Conservation (phyloP, 495 filamentous ascomycete species). For the Annulohypoxylon moriforme region DNA sequence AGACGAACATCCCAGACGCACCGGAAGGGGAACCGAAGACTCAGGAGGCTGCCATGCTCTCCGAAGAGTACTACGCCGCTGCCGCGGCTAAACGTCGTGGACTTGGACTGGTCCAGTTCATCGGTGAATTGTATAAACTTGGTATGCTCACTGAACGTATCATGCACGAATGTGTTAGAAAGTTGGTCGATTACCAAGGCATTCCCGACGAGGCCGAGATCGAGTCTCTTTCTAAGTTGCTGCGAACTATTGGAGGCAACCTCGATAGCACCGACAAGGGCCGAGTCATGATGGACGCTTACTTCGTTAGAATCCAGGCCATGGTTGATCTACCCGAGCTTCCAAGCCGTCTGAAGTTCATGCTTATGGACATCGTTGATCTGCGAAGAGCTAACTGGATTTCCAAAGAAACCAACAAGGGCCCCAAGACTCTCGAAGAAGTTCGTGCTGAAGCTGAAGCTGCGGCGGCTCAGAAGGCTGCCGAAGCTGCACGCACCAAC, state of each 20-base stretch:
- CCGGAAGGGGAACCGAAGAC: conserved; percentile 65
- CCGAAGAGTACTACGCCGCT: conserved; percentile 96
- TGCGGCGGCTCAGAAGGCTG: conserved; percentile 73
- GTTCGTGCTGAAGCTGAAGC: conserved; percentile 86
- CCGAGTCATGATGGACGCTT: conserved; percentile 85
- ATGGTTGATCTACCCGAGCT: conserved; percentile 82
- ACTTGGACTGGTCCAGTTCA: conserved; percentile 98
- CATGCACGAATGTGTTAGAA: conserved; percentile 99
- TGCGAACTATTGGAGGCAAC: conserved; percentile 89
- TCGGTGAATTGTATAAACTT: conserved; percentile 98
- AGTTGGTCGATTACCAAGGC: conserved; percentile 94
- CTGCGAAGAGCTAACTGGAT: conserved; percentile 78
- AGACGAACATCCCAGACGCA: conserved; percentile 84
- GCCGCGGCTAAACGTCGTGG: conserved; percentile 97
- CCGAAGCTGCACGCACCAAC: conserved; percentile 68
- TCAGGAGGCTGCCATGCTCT: conserved; percentile 83
- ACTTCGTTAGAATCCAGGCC: conserved; percentile 85
- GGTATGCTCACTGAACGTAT: conserved; percentile 98
- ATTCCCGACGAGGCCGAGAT: conserved; percentile 95
- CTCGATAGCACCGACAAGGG: conserved; percentile 86
- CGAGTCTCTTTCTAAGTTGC: conserved; percentile 90
- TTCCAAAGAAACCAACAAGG: conserved; percentile 89
- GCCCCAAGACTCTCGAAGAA: conserved; percentile 94
- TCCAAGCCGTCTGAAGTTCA: conserved; percentile 89
- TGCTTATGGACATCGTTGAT: conserved; percentile 95